phyloP scores from a whole-genome alignment of 2,329 filamentous ascomycete genomes.

The Cladosporium sp. region DNA sequence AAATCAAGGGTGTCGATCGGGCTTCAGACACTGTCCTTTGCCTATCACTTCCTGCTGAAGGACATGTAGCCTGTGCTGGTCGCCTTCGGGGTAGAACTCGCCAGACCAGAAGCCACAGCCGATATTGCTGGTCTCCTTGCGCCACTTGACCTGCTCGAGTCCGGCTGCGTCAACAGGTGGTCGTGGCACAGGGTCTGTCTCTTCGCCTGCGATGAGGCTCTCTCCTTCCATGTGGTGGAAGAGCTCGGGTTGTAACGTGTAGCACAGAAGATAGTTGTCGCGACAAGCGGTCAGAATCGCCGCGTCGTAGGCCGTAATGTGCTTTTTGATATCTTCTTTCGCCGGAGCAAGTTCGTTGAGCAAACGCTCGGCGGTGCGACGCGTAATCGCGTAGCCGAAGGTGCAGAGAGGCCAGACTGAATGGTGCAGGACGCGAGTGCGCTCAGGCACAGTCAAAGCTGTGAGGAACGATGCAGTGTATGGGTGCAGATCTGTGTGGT shows the following conservation, averaged over 20 bases:
- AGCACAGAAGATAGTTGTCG: constrained; percentile 39
- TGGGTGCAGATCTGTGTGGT: constrained; percentile 39
- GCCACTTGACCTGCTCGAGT: constrained; percentile 27
- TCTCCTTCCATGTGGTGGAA: constrained; percentile 43
- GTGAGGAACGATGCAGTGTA: constrained; percentile 44
- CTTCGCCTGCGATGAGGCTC: constrained; percentile 43
- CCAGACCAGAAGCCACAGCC: constrained; percentile 46
- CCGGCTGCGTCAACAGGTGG: constrained; percentile 34
- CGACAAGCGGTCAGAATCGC: constrained; percentile 42
- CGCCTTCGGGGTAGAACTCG: constrained; percentile 41
- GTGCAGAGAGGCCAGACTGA: constrained; percentile 48
- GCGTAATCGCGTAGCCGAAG: constrained; percentile 48
- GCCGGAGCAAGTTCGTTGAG: constrained; percentile 42
- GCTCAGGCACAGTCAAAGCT: constrained; percentile 40
- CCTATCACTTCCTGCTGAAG: constrained; percentile 43
- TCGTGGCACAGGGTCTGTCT: constrained; percentile 34
- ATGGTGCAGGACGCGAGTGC: constrained; percentile 43
- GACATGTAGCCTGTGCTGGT: constrained; percentile 35
- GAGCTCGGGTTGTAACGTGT: constrained; percentile 40
- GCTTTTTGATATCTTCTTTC: constrained; percentile 36
- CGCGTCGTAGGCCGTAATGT: constrained; percentile 43
- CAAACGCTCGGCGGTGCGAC: constrained; percentile 38
- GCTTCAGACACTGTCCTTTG: constrained; percentile 41
- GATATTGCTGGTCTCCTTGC: constrained; percentile 37
- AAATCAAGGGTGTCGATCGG: constrained; percentile 21